Conservation (phyloP, 2,329 filamentous ascomycete genomes). For the Colletotrichum siamense region DNA sequence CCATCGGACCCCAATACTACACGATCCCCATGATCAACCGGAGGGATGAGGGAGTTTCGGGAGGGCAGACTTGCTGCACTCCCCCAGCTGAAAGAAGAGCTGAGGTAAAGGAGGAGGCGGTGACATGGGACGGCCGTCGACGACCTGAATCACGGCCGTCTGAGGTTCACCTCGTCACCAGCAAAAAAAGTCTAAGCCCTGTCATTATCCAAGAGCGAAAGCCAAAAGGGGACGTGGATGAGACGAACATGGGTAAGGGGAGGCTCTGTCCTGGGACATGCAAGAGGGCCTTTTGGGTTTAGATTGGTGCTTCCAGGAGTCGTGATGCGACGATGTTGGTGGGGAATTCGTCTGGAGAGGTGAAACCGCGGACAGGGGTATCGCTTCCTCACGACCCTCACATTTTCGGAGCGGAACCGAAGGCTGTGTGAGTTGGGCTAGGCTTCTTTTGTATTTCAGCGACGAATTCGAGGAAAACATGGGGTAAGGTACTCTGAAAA, state of each 20-base stretch:
- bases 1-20: background rate
- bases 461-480: background rate
- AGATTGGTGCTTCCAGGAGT: background rate
- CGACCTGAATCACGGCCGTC: background rate
- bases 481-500: background rate
- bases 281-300: background rate
- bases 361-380: constrained; percentile 6
- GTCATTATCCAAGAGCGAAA: background rate
- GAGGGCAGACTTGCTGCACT: background rate
- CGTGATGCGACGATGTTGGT: background rate
- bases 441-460: background rate
- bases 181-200: background rate
- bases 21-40: background rate
- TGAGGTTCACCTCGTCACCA: background rate
- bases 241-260: constrained; percentile 17
- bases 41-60: background rate
- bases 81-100: background rate
- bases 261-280: background rate
- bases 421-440: background rate
- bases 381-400: background rate
- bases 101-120: background rate
- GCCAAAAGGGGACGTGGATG: background rate
- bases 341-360: background rate
- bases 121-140: background rate
- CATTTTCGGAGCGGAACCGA: background rate